A percentile compares a stretch with the other conserved stretches of the same genome.
These are phyloP conservation scores for Tylopilus balloui DNA, from an alignment of 768 basidiomycete genomes.

Conservation along the genomic window DNA sequence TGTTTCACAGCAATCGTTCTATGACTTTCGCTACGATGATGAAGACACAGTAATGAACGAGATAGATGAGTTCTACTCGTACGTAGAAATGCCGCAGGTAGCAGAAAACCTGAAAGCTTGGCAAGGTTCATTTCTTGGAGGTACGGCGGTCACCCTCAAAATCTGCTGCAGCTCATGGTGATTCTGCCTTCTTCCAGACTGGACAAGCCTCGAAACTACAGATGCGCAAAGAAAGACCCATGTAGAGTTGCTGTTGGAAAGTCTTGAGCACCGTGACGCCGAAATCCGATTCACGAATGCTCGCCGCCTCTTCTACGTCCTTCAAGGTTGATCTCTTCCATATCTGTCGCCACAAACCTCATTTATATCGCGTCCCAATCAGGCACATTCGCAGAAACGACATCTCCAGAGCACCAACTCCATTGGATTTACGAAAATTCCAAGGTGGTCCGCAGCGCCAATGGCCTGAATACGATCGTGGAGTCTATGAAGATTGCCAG, in stretches of 20 bases:
- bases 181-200: slow-evolving; percentile 48
- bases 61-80: slow-evolving; percentile 97
- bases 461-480: slow-evolving; percentile 78
- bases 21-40: slow-evolving; percentile 93
- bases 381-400: slow-evolving; percentile 91
- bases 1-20: slow-evolving; percentile 66
- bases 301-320: slow-evolving; percentile 80
- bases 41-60: slow-evolving; percentile 95
- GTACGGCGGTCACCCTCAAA: slow-evolving; percentile 37
- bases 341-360: neutral
- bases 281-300: slow-evolving; percentile 85
- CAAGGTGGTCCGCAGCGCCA: slow-evolving; percentile 75
- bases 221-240: slow-evolving; percentile 61
- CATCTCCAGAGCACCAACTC: slow-evolving; percentile 89
- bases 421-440: slow-evolving; percentile 96
- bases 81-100: slow-evolving; percentile 90
- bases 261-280: slow-evolving; percentile 80
- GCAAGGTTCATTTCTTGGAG: slow-evolving; percentile 76
- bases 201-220: slow-evolving; percentile 61
- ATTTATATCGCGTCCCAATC: slow-evolving; percentile 9
- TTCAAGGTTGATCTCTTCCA: slow-evolving; percentile 63
- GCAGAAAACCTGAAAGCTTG: slow-evolving; percentile 84
- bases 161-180: neutral
- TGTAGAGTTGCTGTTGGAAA: slow-evolving; percentile 78
- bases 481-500: slow-evolving; percentile 89